phyloP scores from a whole-genome alignment of 2,329 filamentous ascomycete genomes.

The Trichoderma sp. region DNA sequence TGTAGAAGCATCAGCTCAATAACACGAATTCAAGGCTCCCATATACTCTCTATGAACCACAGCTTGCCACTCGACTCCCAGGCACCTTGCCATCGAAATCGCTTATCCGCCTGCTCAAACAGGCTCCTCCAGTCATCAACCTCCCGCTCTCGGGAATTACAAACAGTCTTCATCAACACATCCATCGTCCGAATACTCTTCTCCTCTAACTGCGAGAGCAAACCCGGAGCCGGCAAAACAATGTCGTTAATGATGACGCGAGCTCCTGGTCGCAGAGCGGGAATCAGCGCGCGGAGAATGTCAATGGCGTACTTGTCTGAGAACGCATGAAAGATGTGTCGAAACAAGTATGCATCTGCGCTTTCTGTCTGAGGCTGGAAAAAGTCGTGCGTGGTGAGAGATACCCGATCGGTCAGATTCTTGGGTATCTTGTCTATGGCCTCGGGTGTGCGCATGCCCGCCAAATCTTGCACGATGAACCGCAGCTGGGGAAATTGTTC shows the following conservation, averaged over 20 bases:
- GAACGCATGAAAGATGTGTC: not conserved
- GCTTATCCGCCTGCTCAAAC: slow-evolving; percentile 37
- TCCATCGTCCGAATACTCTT: not conserved
- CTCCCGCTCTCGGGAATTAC: slow-evolving; percentile 22
- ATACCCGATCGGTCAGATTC: not conserved
- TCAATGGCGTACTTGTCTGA: not conserved
- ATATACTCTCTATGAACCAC: slow-evolving; percentile 39
- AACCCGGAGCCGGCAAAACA: not conserved
- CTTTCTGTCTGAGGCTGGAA: not conserved
- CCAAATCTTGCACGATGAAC: not conserved
- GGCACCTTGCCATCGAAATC: slow-evolving; percentile 38
- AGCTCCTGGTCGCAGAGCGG: not conserved
- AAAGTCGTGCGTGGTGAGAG: not conserved
- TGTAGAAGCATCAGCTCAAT: not conserved
- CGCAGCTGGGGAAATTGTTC: not conserved
- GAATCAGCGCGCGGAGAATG: not conserved
- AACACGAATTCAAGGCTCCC: slow-evolving; percentile 22
- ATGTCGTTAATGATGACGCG: not conserved
- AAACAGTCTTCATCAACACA: not conserved
- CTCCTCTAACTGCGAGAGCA: not conserved
- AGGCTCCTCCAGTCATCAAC: slow-evolving; percentile 42
- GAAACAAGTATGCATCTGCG: not conserved
- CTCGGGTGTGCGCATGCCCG: not conserved
- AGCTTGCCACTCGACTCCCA: slow-evolving; percentile 29
- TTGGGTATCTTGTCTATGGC: not conserved